Evolutionary conservation across 495 filamentous ascomycete genomes (phyloP).

Genomic region (Aspergillus olivimuriae): DNA sequence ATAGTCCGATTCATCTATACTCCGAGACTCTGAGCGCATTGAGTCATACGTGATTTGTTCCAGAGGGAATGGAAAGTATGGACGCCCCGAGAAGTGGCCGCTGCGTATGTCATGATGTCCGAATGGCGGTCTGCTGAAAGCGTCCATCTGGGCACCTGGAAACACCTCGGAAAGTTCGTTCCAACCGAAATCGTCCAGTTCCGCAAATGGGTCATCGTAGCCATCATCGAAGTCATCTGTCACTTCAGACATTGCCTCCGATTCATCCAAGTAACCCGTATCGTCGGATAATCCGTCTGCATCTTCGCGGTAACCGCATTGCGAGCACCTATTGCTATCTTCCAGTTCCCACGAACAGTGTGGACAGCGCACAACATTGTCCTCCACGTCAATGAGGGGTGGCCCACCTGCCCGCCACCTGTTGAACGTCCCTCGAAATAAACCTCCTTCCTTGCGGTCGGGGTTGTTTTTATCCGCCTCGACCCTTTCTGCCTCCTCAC

Average conservation of each 20-base stretch:
- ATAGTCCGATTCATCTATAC: slow-evolving; percentile 29
- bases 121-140: too few species aligned
- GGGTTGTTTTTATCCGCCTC: slow-evolving; percentile 48
- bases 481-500: slow-evolving; percentile 56
- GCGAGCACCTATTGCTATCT: slow-evolving; percentile 46
- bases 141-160: slow-evolving; percentile 6
- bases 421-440: slow-evolving; percentile 62
- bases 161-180: slow-evolving; percentile 16
- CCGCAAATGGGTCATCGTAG: slow-evolving; percentile 29
- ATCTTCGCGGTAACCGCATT: slow-evolving; percentile 47
- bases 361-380: slow-evolving; percentile 60
- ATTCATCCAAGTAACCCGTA: slow-evolving; percentile 22
- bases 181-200: slow-evolving; percentile 17
- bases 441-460: slow-evolving; percentile 45
- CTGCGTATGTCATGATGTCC: too few species aligned
- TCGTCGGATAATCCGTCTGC: slow-evolving; percentile 26
- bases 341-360: slow-evolving; percentile 58
- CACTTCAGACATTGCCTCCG: slow-evolving; percentile 27
- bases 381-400: slow-evolving; percentile 51
- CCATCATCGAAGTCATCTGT: slow-evolving; percentile 31
- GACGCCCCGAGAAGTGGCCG: too few species aligned
- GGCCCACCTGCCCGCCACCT: slow-evolving; percentile 13
- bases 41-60: too few species aligned
- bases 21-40: too few species aligned
- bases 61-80: too few species aligned